A percentile compares a stretch with the other conserved stretches of the same genome.
Conservation (phyloP, 2,329 filamentous ascomycete genomes). For the Chaetomium sp. region DNA sequence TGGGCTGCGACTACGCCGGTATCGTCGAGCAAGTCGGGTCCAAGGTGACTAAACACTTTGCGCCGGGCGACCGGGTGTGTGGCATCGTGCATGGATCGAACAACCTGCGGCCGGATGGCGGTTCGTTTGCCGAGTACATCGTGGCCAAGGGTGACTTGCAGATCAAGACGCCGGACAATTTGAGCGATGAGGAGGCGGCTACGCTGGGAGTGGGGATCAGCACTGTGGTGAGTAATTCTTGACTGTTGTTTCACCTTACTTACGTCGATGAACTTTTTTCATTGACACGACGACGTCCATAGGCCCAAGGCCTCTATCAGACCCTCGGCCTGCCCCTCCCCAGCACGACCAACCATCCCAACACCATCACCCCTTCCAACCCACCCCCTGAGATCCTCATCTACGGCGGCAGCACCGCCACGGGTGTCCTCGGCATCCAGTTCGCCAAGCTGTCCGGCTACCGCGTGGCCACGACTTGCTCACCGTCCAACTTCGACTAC, state of each 20-base stretch:
- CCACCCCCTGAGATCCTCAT: constrained; percentile 30
- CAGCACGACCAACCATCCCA: constrained; percentile 28
- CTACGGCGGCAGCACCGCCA: constrained; percentile 47
- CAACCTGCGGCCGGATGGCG: constrained; percentile 33
- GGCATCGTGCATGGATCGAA: constrained; percentile 38
- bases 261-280: no score
- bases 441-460: constrained; percentile 37
- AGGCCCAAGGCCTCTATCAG: constrained; percentile 45
- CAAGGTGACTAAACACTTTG: constrained; percentile 36
- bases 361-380: constrained; percentile 30
- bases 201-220: constrained; percentile 35
- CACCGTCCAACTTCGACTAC: constrained; percentile 34
- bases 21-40: constrained; percentile 40
- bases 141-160: constrained; percentile 35
- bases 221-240: constrained; percentile 31
- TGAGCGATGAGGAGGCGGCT: constrained; percentile 42
- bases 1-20: constrained; percentile 44
- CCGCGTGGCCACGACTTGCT: constrained; percentile 34
- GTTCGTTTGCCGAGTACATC: constrained; percentile 37
- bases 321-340: constrained; percentile 39
- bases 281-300: neutral
- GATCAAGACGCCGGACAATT: constrained; percentile 38
- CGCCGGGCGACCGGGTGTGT: constrained; percentile 42
- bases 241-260: neutral
- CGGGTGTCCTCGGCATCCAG: constrained; percentile 46